A percentile compares a stretch with the other conserved stretches of the same genome.
Evolutionary conservation across 176 grass and related monocot genomes (phyloP).

Genomic region (Raddia guianensis): DNA sequence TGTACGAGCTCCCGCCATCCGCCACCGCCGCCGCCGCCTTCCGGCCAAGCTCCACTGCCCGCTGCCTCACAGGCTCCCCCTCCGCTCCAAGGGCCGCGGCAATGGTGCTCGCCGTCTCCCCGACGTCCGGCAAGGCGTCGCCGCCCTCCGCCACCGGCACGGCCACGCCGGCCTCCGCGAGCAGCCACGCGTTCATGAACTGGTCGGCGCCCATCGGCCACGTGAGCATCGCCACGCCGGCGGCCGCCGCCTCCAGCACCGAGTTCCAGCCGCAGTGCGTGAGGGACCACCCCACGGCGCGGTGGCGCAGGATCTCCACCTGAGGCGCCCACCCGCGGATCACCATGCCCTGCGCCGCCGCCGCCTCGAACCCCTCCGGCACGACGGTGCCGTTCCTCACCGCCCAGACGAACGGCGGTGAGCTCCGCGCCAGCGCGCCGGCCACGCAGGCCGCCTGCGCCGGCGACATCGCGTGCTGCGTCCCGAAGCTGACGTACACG

Average conservation of each 20-base stretch:
- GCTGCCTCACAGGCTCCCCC: slow-evolving; percentile 21
- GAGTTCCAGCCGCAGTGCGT: slow-evolving; percentile 72
- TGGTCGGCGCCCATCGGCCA: slow-evolving; percentile 73
- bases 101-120: slow-evolving; percentile 19
- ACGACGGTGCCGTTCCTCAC: slow-evolving; percentile 17
- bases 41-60: slow-evolving; percentile 34
- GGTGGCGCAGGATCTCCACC: slow-evolving; percentile 56
- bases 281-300: slow-evolving; percentile 52
- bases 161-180: slow-evolving; percentile 49
- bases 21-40: slow-evolving; percentile 33
- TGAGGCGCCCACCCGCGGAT: slow-evolving; percentile 59
- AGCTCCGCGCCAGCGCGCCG: slow-evolving; percentile 46
- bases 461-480: slow-evolving; percentile 35
- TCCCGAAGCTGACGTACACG: slow-evolving; percentile 67
- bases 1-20: slow-evolving; percentile 47
- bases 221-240: slow-evolving; percentile 56
- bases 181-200: slow-evolving; percentile 48
- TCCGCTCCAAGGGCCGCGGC: slow-evolving; percentile 8
- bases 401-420: slow-evolving; percentile 55
- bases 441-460: slow-evolving; percentile 45
- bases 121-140: slow-evolving; percentile 36
- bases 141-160: slow-evolving; percentile 45
- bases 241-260: slow-evolving; percentile 41
- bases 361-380: slow-evolving; percentile 44
- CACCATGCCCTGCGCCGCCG: slow-evolving; percentile 37